Evolutionary conservation across 352 stramenopile genomes (phyloP).

Genomic region (Pythium folliculosum): DNA sequence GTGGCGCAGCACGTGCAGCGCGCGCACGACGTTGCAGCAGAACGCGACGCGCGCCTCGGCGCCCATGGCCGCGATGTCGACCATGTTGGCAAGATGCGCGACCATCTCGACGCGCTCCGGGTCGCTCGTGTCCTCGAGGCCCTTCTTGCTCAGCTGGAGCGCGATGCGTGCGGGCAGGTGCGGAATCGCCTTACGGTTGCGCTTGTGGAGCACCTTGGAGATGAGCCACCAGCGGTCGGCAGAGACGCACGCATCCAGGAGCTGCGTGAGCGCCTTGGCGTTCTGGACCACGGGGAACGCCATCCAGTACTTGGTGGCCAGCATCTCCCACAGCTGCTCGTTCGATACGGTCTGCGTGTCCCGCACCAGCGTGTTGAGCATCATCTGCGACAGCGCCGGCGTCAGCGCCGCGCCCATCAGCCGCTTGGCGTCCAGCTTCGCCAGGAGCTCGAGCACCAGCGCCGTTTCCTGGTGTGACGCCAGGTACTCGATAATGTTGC

Average conservation of each 20-base stretch:
- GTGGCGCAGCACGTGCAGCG: constrained; percentile 6
- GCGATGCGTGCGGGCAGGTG: constrained; percentile 2
- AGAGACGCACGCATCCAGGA: background rate
- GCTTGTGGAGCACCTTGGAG: constrained; percentile 7
- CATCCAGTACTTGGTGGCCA: background rate
- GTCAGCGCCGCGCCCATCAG: constrained; percentile 34
- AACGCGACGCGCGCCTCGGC: background rate
- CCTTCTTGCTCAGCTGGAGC: constrained; percentile 2
- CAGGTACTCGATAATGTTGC: constrained; percentile 55
- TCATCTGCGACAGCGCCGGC: constrained; percentile 9
- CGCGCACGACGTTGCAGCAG: constrained; percentile 7
- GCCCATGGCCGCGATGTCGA: constrained; percentile 1
- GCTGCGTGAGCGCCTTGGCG: background rate
- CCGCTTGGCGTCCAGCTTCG: constrained; percentile 37
- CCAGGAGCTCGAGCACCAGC: constrained; percentile 39
- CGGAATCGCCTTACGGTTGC: constrained; percentile 2
- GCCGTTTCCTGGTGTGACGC: constrained; percentile 36
- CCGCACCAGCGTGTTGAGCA: constrained; percentile 43
- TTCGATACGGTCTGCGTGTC: constrained; percentile 13
- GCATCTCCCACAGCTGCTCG: background rate
- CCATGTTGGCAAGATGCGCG: background rate
- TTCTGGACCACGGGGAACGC: constrained; percentile 2
- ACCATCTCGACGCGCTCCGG: constrained; percentile 12
- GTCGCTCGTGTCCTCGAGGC: background rate
- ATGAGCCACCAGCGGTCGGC: constrained; percentile 20